Percentiles rank a stretch among this genome's conserved stretches.
These are phyloP conservation scores for Heliosperma pusillum DNA, from an alignment of 148 eudicot species.

Conservation along the genomic window DNA sequence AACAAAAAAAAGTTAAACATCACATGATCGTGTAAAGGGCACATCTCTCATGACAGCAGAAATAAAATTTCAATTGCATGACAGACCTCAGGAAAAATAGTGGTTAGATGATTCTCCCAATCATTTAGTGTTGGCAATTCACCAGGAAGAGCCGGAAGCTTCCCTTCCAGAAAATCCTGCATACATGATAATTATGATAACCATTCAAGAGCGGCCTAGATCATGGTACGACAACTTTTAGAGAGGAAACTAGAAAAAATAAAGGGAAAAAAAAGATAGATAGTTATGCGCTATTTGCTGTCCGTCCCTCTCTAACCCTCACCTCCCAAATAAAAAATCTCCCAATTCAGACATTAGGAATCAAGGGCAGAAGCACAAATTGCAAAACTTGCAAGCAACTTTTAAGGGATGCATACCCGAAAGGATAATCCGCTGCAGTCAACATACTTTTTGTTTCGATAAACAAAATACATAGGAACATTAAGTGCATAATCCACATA, in stretches of 20 bases:
- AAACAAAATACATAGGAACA: slow-evolving; percentile 95
- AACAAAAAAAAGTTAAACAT: not conserved
- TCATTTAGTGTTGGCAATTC: slow-evolving; percentile 84
- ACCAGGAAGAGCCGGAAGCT: slow-evolving; percentile 87
- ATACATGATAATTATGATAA: slow-evolving; percentile 16
- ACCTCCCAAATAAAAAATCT: not conserved
- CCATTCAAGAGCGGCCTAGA: not conserved
- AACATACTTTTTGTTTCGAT: slow-evolving; percentile 71
- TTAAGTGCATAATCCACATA: slow-evolving; percentile 97
- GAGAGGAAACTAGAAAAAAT: not conserved
- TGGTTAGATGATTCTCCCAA: slow-evolving; percentile 99
- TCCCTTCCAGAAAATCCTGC: slow-evolving; percentile 90
- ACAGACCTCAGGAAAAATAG: slow-evolving; percentile 93
- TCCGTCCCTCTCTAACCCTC: not conserved
- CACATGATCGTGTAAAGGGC: not conserved
- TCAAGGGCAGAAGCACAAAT: slow-evolving; percentile 1
- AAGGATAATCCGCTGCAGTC: slow-evolving; percentile 92
- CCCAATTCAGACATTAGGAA: not conserved
- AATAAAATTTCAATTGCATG: slow-evolving; percentile 1
- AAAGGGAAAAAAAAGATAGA: not conserved
- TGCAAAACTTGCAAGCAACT: slow-evolving; percentile 1
- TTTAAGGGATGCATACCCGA: slow-evolving; percentile 48
- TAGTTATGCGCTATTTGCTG: not conserved
- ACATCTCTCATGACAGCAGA: not conserved
- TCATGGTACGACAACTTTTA: not conserved